These are phyloP conservation scores for Penicillium sp. DNA, from an alignment of 2,329 filamentous ascomycete genomes.

Conservation along the genomic window DNA sequence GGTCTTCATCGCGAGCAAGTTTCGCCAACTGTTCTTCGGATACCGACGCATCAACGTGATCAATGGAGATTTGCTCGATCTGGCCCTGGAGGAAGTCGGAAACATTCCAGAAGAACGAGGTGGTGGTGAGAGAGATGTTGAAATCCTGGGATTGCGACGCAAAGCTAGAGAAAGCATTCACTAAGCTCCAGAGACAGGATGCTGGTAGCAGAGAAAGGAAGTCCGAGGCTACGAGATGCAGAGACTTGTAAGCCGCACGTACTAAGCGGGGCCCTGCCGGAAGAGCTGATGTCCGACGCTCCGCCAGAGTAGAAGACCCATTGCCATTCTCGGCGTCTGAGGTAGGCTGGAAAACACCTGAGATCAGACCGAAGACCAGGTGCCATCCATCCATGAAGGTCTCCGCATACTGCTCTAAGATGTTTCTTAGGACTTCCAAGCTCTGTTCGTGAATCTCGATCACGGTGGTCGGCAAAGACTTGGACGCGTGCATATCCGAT, in stretches of 20 bases:
- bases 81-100: conserved; percentile 72
- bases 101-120: conserved; percentile 93
- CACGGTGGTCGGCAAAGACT: conserved; percentile 61
- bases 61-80: conserved; percentile 42
- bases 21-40: conserved; percentile 56
- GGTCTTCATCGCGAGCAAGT: conserved; percentile 57
- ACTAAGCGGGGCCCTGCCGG: conserved; percentile 67
- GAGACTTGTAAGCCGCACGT: conserved; percentile 78
- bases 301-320: conserved; percentile 9
- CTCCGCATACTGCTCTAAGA: conserved; percentile 87
- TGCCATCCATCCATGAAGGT: conserved; percentile 79
- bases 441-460: conserved; percentile 76
- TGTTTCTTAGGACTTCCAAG: conserved; percentile 72
- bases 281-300: conserved; percentile 23
- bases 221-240: conserved; percentile 92
- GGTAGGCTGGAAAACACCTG: conserved; percentile 66
- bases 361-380: conserved; percentile 77
- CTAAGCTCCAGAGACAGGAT: conserved; percentile 69
- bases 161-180: conserved; percentile 86
- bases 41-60: conserved; percentile 43
- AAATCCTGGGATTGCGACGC: conserved; percentile 85
- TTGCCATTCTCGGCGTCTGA: conserved; percentile 33
- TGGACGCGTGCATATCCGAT: conserved; percentile 51
- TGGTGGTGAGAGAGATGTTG: conserved; percentile 90
- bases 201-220: conserved; percentile 72